Conservation (phyloP, 305 asterid genomes). For the Solanum hybrid region DNA sequence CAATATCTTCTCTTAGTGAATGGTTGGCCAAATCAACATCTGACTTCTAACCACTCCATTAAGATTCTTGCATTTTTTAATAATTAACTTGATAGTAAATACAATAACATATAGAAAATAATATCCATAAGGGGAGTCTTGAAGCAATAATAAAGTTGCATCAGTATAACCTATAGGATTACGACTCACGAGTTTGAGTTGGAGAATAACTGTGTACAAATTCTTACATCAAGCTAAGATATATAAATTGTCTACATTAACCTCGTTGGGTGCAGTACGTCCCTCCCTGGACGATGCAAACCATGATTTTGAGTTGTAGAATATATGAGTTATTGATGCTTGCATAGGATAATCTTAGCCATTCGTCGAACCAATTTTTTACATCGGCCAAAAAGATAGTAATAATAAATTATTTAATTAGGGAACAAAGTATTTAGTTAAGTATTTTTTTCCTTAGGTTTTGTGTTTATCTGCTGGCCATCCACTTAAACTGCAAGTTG, state of each 20-base stretch:
- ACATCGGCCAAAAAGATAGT: not conserved
- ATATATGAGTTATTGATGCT: not conserved
- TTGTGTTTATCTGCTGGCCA: not conserved
- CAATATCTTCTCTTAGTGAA: slow-evolving; percentile 1
- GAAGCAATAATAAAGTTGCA: not conserved
- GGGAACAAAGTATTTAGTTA: not conserved
- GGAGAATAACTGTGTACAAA: not conserved
- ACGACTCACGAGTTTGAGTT: not conserved
- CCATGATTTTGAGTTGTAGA: not conserved
- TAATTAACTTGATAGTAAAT: not conserved
- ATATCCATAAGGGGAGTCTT: not conserved
- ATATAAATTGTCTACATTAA: not conserved
- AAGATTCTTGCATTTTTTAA: not conserved
- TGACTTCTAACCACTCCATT: slow-evolving; percentile 23
- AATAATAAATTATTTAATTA: not conserved
- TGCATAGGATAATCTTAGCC: not conserved
- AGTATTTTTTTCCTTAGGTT: not conserved
- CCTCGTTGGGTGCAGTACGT: not conserved
- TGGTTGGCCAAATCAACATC: slow-evolving; percentile 15
- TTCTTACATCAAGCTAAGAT: not conserved
- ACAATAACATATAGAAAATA: not conserved
- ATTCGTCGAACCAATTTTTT: not conserved
- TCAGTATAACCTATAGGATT: not conserved
- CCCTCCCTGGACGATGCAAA: not conserved
- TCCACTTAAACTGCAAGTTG: not conserved